phyloP scores from a whole-genome alignment of 768 basidiomycete species.

The Vararia minispora region DNA sequence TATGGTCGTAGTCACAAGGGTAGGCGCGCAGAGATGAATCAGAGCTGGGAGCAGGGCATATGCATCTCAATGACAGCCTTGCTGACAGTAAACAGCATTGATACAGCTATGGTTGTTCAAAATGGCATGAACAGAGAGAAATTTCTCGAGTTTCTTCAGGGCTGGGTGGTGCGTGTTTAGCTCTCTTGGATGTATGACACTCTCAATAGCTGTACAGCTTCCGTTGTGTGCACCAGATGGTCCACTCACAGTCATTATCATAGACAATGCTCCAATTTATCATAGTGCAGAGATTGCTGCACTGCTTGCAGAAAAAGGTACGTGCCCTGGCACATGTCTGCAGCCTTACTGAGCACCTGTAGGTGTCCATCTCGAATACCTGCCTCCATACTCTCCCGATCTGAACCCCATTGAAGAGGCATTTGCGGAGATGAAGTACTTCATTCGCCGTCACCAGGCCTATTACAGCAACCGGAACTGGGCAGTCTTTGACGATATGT shows the following conservation, averaged over 20 bases:
- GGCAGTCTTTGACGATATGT: constrained; percentile 19
- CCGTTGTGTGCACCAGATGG: constrained; percentile 4
- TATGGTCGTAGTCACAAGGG: background rate
- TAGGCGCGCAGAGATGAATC: background rate
- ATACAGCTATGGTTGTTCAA: background rate
- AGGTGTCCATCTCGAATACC: constrained; percentile 20
- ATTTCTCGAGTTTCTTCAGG: background rate
- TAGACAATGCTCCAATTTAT: constrained; percentile 26
- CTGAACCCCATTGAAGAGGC: constrained; percentile 28
- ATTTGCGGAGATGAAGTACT: constrained; percentile 25
- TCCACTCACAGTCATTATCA: constrained; percentile 14
- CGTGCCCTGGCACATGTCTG: too few species aligned
- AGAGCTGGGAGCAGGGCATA: background rate
- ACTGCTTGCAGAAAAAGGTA: too few species aligned
- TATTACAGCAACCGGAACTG: constrained; percentile 3
- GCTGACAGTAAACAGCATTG: background rate
- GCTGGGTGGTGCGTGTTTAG: background rate
- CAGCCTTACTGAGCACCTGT: background rate
- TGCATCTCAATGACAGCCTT: background rate
- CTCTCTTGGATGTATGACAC: constrained; percentile 7
- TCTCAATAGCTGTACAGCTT: constrained; percentile 13
- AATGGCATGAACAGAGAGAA: background rate
- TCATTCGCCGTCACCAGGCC: constrained; percentile 16
- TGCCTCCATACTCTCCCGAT: constrained; percentile 27
- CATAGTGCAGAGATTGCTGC: background rate